Conservation (phyloP, 257 asterid species). For the Solanum chaucha region DNA sequence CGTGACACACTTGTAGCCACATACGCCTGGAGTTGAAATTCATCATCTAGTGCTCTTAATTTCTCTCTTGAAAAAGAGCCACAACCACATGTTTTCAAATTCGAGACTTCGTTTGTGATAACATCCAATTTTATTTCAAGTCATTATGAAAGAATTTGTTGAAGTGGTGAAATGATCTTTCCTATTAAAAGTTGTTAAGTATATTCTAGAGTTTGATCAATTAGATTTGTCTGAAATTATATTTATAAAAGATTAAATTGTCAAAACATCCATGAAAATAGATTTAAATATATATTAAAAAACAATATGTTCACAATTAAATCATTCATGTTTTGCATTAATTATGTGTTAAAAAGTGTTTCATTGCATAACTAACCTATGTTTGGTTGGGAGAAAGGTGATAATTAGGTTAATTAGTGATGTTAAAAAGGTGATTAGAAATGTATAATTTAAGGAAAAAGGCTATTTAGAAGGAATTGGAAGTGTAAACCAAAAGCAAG, state of each 20-base stretch:
- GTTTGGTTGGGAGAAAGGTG: background rate
- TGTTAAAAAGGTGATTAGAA: background rate
- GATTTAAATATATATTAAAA: background rate
- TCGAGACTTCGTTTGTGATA: too few relatives aligned
- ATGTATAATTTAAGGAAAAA: background rate
- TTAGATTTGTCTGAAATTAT: background rate
- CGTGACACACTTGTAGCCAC: too few relatives aligned
- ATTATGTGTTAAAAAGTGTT: background rate
- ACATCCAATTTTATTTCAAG: too few relatives aligned
- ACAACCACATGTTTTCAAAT: too few relatives aligned
- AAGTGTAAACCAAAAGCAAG: conserved; percentile 3
- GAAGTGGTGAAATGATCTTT: too few relatives aligned
- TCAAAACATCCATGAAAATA: accelerated
- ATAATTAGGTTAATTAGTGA: background rate
- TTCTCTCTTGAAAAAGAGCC: too few relatives aligned
- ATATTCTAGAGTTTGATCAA: too few relatives aligned
- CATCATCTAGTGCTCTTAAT: too few relatives aligned
- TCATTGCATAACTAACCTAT: background rate
- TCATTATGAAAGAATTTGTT: too few relatives aligned
- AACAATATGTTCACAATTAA: too few relatives aligned
- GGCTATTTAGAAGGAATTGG: background rate
- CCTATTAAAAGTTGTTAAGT: too few relatives aligned
- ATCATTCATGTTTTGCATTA: background rate
- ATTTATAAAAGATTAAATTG: background rate
- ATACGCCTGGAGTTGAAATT: too few relatives aligned